These are phyloP conservation scores for Aureobasidium sp. DNA, from an alignment of 2,329 filamentous ascomycete genomes.

Conservation along the genomic window DNA sequence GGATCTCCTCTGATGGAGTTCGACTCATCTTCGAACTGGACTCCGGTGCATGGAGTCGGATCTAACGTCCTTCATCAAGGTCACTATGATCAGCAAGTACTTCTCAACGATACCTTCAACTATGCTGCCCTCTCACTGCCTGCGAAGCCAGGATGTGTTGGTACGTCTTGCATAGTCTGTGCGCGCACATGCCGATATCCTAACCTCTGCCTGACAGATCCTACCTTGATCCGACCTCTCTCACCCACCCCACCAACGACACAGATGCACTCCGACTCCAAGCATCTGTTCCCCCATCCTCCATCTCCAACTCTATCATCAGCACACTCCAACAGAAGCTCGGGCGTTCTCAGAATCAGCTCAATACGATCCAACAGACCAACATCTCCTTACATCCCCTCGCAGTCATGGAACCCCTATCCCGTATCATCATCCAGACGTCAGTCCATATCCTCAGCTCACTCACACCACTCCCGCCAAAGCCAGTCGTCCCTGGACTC, in stretches of 20 bases:
- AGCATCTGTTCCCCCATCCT: constrained; percentile 37
- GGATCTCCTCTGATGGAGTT: constrained; percentile 49
- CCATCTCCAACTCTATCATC: constrained; percentile 55
- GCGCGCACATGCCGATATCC: not conserved
- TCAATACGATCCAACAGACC: constrained; percentile 26
- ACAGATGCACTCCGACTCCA: constrained; percentile 31
- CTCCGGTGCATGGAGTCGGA: constrained; percentile 47
- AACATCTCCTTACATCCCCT: constrained; percentile 4
- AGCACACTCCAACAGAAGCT: constrained; percentile 34
- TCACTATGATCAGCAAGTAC: constrained; percentile 43
- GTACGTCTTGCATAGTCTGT: constrained; percentile 38
- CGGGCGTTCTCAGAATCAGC: constrained; percentile 58
- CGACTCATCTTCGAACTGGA: constrained; percentile 51
- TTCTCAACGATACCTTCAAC: constrained; percentile 48
- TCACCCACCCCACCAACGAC: constrained; percentile 32
- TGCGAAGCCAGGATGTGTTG: constrained; percentile 39
- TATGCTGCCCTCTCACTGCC: constrained; percentile 39
- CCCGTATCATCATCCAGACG: constrained; percentile 41
- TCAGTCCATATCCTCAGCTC: constrained; percentile 61
- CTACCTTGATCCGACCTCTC: constrained; percentile 48
- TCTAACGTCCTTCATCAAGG: constrained; percentile 54
- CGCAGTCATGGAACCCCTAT: constrained; percentile 45
- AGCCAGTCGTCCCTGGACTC: constrained; percentile 31
- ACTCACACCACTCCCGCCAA: constrained; percentile 56
- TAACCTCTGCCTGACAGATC: constrained; percentile 36